Evolutionary conservation across 1,139 yeast genomes (phyloP), one percentile per base, ranked within the genome.

Genomic region (Debaryomycetaceae sp.): DNA sequence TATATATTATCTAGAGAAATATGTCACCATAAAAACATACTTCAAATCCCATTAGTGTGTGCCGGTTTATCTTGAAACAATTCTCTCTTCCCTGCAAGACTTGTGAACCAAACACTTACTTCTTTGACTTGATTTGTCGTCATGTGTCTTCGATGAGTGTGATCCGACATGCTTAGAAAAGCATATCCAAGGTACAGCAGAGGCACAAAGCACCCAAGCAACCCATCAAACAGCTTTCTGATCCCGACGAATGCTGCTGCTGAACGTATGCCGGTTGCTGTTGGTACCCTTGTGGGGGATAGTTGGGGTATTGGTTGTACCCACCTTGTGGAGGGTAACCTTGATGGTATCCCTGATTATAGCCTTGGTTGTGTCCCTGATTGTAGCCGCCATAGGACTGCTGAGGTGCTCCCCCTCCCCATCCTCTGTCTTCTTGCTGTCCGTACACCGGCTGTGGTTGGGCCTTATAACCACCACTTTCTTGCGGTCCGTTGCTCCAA

Each of bases 191-290:
- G 5, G 90, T 81, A 65, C 87, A 84, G 62, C 93, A 85, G 52
- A 84, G 57, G 78, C 91, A 85, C 64, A 83, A 54, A 8, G 87
- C 89, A 27, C 83, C 89, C 54, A 84, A 70, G 68, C 90, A 85
- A 5, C 81, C 90, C 65, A 81, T 74, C 57, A 83, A 72, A 64
- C 89, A 84, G 45, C 75, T 78, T 41, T 70, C 73, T 38, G 62
- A 62, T 23, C 65, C 65, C 30, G 66, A 68, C 1, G 56, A 43
- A 45, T 65, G 78, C 54, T 80, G 85, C 46, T 67, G 75, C 57
- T 81, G 87, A 9, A 83, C 87, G 51, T 83, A 83, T 58, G 81
- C 75, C 0, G 87, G 88, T 55, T 81, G 87, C 52, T 77, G 86
- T 54, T 75, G 81, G 38, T 52, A 50, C 27, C 45, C 36, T 13